phyloP scores from a whole-genome alignment of 1,139 yeast species.

The Suhomyces terraborum region DNA sequence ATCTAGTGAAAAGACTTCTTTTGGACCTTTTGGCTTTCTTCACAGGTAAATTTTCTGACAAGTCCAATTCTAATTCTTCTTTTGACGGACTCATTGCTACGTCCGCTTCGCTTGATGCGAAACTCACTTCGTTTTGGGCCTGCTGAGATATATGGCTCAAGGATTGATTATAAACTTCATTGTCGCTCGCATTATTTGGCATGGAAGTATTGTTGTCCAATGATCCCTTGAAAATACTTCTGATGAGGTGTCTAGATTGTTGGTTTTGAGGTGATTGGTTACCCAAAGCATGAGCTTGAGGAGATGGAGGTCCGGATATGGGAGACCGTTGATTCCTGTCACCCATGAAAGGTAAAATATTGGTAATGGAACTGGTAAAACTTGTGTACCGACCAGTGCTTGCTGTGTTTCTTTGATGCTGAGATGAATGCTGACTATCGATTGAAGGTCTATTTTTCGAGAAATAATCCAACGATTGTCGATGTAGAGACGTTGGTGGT shows the following conservation, averaged over 20 bases:
- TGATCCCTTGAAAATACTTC: conserved; percentile 41
- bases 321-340: conserved; percentile 35
- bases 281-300: conserved; percentile 11
- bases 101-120: conserved; percentile 8
- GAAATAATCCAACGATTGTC: conserved; percentile 40
- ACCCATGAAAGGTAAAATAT: conserved; percentile 49
- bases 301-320: conserved; percentile 23
- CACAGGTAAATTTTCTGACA: conserved; percentile 13
- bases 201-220: conserved; percentile 12
- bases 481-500: conserved; percentile 30
- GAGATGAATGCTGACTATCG: conserved; percentile 28
- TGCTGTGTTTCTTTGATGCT: conserved; percentile 15
- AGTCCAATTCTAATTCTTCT: conserved; percentile 10
- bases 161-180: not conserved
- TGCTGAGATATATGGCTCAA: not conserved
- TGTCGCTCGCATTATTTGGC: conserved; percentile 1
- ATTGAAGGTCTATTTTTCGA: conserved; percentile 31
- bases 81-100: conserved; percentile 12
- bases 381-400: conserved; percentile 34
- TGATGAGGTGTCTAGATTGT: conserved; percentile 40
- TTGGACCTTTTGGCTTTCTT: conserved; percentile 38
- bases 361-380: conserved; percentile 43
- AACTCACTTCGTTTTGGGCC: not conserved
- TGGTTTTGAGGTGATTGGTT: conserved; percentile 18
- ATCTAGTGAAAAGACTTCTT: conserved; percentile 44